phyloP scores from a whole-genome alignment of 2,329 filamentous ascomycete genomes.

The Aspergillus eucalypticola region DNA sequence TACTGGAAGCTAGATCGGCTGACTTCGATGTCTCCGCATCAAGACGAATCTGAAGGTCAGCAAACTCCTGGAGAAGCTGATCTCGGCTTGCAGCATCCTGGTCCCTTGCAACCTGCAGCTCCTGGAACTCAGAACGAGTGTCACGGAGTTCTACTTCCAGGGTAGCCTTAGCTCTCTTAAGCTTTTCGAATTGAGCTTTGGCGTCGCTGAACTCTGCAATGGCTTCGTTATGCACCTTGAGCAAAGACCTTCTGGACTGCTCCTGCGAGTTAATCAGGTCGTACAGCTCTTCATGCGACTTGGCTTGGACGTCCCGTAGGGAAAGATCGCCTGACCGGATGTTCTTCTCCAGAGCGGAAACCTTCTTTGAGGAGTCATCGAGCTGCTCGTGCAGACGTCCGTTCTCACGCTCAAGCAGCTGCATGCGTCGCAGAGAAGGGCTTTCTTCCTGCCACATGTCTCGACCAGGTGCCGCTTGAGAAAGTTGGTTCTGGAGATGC shows the following conservation, averaged over 20 bases:
- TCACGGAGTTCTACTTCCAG: slow-evolving; percentile 88
- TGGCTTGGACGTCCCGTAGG: slow-evolving; percentile 85
- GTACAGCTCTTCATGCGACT: slow-evolving; percentile 90
- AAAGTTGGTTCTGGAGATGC: slow-evolving; percentile 84
- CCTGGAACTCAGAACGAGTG: slow-evolving; percentile 76
- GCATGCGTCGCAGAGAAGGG: slow-evolving; percentile 75
- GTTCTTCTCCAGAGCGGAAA: slow-evolving; percentile 82
- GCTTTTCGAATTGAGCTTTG: slow-evolving; percentile 81
- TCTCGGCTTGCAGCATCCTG: slow-evolving; percentile 85
- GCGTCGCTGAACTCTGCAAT: slow-evolving; percentile 82
- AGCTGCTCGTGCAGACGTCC: slow-evolving; percentile 89
- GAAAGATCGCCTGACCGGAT: slow-evolving; percentile 85
- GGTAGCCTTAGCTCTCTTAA: slow-evolving; percentile 76
- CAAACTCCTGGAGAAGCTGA: slow-evolving; percentile 87
- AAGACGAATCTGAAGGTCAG: slow-evolving; percentile 88
- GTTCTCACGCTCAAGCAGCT: slow-evolving; percentile 91
- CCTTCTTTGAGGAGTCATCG: slow-evolving; percentile 89
- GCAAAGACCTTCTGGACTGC: slow-evolving; percentile 75
- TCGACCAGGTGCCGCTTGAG: slow-evolving; percentile 63
- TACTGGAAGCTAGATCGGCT: slow-evolving; percentile 77
- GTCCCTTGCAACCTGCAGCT: slow-evolving; percentile 74
- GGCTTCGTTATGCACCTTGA: slow-evolving; percentile 82
- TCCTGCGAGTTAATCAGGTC: slow-evolving; percentile 93
- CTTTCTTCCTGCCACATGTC: slow-evolving; percentile 71
- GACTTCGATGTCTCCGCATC: slow-evolving; percentile 86